Base-by-base conservation (phyloP, 306 rosid genomes). In the Hylodesmum podocarpum region DNA sequence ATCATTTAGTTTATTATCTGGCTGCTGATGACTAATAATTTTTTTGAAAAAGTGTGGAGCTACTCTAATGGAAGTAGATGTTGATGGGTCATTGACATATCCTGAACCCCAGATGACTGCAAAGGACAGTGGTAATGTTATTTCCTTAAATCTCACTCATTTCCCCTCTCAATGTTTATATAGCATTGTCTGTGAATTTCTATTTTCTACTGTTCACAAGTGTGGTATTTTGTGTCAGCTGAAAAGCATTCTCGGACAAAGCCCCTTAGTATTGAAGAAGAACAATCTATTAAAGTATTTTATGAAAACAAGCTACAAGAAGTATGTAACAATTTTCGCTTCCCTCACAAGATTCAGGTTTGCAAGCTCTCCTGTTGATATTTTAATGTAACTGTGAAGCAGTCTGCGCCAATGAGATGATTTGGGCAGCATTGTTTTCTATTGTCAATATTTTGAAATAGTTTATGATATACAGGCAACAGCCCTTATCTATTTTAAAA, bases 311-410 rank as follows among this genome's bases (percentile, higher is more conserved):
- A 85, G 80, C 77, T 85, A 44, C 88, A 85, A 81, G 88, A 85
- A 85, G 88, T 95, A 58, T 95, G 98, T 66, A 95, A 89, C 75
- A 95, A 92, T 80, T 86, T 86, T 39, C 87, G 81, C 53, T 86
- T 95, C 81, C 99, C 98, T 84, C 99, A 90, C 85, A 95, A 92
- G 88, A 89, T 95, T 76, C 98, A 95, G 96, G 98, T 87, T 80
- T 65, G 73, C 72, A 31, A 68, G 22, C 58, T 68, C 41, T 67
- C 79, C 34, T 74, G 36, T 66, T 27, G 27, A 63, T 24, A 58
- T 51, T 65, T 27, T 36, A 70, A 63, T 73, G 10, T 68, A 40
- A 71, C 37, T 53, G 34, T 62, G 53, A 74, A 47, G 57, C 59
- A 12, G 22, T 70, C 44, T 24, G 55, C 57, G 41, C 21, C 51